These are phyloP conservation scores for Rhododendron henanense DNA, from an alignment of 148 eudicot genomes.

Conservation along the genomic window DNA sequence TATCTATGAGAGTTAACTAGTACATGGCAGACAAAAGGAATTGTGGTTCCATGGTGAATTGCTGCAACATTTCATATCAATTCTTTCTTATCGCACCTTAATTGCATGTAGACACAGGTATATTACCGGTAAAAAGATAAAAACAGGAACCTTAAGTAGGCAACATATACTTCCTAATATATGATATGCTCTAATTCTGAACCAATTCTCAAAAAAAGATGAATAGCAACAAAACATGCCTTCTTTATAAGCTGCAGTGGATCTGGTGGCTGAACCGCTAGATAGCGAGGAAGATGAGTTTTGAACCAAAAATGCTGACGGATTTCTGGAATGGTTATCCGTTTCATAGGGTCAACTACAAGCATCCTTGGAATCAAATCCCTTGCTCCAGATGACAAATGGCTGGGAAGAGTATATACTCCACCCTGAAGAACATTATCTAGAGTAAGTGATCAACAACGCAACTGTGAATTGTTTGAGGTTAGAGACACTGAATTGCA, in stretches of 20 bases:
- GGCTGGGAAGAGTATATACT: constrained; percentile 35
- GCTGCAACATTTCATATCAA: neutral
- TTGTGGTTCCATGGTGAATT: neutral
- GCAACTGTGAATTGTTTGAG: neutral
- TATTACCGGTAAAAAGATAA: neutral
- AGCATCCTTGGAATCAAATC: constrained; percentile 42
- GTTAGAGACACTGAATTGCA: neutral
- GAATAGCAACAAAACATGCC: constrained; percentile 12
- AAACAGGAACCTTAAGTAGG: neutral
- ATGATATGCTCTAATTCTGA: neutral
- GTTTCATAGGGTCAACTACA: constrained; percentile 38
- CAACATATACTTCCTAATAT: neutral
- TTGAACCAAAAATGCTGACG: constrained; percentile 37
- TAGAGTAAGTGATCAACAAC: constrained; percentile 7
- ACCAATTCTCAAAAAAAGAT: neutral
- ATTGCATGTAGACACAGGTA: neutral
- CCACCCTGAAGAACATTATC: constrained; percentile 24
- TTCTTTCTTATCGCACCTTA: neutral
- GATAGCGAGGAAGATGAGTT: constrained; percentile 33
- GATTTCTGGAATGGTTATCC: constrained; percentile 37
- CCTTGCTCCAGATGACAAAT: constrained; percentile 38
- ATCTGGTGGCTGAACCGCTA: constrained; percentile 36
- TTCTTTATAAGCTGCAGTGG: constrained; percentile 40
- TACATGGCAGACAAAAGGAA: neutral
- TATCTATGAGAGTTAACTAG: neutral